These are phyloP conservation scores for Metroxylon sagu DNA, from an alignment of 176 grass and related monocot species.

Conservation along the genomic window DNA sequence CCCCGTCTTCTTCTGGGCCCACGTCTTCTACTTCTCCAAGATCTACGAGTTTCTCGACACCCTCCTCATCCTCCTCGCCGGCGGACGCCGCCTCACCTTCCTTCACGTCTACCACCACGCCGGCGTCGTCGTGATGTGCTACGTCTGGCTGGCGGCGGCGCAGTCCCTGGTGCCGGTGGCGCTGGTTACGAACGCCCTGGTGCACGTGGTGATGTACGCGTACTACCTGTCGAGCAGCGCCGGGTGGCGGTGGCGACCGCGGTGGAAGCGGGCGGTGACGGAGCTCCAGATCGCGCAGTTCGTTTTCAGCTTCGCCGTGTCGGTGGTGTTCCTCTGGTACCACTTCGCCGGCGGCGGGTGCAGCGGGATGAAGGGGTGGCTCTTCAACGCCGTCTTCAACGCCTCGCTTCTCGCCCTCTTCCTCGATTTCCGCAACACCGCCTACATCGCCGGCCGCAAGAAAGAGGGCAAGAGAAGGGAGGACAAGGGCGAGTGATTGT, in stretches of 20 bases:
- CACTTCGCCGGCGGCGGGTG: constrained; percentile 63
- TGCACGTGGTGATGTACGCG: constrained; percentile 84
- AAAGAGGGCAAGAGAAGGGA: neutral
- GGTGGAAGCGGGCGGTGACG: constrained; percentile 76
- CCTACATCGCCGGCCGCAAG: constrained; percentile 43
- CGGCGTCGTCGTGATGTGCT: constrained; percentile 81
- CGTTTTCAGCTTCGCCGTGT: constrained; percentile 73
- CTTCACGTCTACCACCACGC: constrained; percentile 98
- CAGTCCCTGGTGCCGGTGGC: constrained; percentile 76
- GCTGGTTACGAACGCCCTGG: constrained; percentile 69
- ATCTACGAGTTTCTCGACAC: constrained; percentile 87
- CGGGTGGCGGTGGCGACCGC: constrained; percentile 52
- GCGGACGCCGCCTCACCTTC: constrained; percentile 62
- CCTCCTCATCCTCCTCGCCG: constrained; percentile 65
- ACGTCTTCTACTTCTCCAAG: constrained; percentile 95
- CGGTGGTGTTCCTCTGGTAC: constrained; percentile 57
- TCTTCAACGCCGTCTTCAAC: constrained; percentile 90
- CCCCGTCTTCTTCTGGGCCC: constrained; percentile 85
- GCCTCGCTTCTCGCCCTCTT: constrained; percentile 75
- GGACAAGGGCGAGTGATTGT: too few relatives aligned
- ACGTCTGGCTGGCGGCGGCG: constrained; percentile 69
- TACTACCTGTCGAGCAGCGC: constrained; percentile 82
- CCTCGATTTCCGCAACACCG: constrained; percentile 61
- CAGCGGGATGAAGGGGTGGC: constrained; percentile 70
- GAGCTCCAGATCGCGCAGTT: constrained; percentile 89